Conservation (phyloP, 495 filamentous ascomycete species). For the Podospora anserina region DNA sequence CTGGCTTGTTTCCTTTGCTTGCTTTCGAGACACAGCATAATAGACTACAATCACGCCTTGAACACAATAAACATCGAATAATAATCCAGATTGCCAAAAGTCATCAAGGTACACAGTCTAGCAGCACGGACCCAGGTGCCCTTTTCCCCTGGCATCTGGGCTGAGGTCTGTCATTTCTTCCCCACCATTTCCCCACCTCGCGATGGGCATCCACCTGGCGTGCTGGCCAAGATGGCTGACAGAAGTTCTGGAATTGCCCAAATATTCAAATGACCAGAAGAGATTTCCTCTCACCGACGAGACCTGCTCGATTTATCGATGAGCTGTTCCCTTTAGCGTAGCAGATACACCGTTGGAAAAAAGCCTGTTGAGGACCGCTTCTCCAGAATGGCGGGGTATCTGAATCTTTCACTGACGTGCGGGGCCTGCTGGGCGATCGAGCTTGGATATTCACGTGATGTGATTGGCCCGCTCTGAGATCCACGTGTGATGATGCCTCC, state of each 20-base stretch:
- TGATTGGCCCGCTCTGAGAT: background rate
- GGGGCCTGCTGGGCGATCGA: background rate
- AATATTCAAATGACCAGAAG: slow-evolving; percentile 16
- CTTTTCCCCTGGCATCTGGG: background rate
- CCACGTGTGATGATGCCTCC: background rate
- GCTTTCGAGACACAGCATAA: background rate
- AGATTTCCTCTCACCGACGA: slow-evolving; percentile 5
- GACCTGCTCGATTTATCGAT: background rate
- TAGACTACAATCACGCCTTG: background rate
- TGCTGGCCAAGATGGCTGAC: slow-evolving; percentile 2
- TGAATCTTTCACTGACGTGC: background rate
- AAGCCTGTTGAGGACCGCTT: background rate
- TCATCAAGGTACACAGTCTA: slow-evolving; percentile 10
- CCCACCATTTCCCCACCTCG: slow-evolving; percentile 14
- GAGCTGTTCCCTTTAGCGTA: background rate
- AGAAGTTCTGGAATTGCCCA: slow-evolving; percentile 15
- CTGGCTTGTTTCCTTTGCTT: background rate
- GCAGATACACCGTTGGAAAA: background rate
- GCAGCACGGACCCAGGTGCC: slow-evolving; percentile 9
- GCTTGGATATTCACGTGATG: background rate
- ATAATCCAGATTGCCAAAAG: background rate
- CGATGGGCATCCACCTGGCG: background rate
- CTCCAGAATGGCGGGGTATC: background rate
- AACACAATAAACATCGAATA: background rate
- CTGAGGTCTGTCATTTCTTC: background rate